Evolutionary conservation across 2,329 filamentous ascomycete species (phyloP), one percentile per base, ranked within the genome.

Genomic region (Diaporthe eres): DNA sequence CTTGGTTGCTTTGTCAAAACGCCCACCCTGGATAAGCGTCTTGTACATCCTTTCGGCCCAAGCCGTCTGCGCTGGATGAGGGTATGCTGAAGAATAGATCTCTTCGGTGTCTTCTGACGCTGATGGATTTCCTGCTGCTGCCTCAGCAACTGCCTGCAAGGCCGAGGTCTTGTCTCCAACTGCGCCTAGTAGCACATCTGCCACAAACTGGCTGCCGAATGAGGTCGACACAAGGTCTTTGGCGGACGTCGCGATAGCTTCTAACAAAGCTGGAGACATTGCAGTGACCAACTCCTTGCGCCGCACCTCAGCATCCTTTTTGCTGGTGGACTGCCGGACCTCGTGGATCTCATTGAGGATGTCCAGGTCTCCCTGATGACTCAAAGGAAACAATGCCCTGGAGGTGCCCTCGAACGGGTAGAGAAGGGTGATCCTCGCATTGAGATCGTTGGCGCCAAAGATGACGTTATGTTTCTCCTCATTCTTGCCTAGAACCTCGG

Each of bases 141-240:
- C 89, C 68, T 90, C 86, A n/a, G 93, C 91, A 74, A 94, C 84
- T 17, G 95, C 94, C 68, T 91, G 84, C 61, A 98, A 87, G 2
- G 95, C 95, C 42, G 89, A 86, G n/a, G 87, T 86, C 86, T 96
- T 96, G 82, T 97, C 94, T 37, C 94, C 94, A 31, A 91, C 88
- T 25, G 92, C 92, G 34, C 91, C 92, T 63, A 98, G 91, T 2
- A 99, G 88, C 22, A 95, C 92, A 81, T 98, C 95, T 0, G 92
- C 89, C 71, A 98, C 90, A 81, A 98, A 93, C 80, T 98, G 96
- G 83, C 94, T 95, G 17, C 96, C 97, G 79, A 97, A 97, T 25
- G 92, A 93, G 13, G 94, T 94, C 34, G 92, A 87, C 2, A 94
- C 90, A 28, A 99, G 89, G 51, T 93, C 90, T 3, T 88, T 85